phyloP scores from a whole-genome alignment of 495 filamentous ascomycete species.

The Parathielavia appendiculata region DNA sequence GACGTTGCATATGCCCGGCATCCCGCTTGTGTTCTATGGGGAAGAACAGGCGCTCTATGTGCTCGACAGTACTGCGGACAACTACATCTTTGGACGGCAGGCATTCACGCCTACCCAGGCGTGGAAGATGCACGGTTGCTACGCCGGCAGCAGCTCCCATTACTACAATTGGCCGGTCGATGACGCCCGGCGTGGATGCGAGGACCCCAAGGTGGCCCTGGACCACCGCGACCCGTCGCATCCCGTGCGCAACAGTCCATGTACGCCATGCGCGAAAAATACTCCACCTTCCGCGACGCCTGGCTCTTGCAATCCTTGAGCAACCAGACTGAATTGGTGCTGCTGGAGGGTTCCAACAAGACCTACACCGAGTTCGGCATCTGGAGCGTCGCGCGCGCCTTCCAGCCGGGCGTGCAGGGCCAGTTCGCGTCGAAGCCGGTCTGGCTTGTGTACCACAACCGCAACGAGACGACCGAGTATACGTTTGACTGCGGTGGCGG shows the following conservation, averaged over 20 bases:
- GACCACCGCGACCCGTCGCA: slow-evolving; percentile 70
- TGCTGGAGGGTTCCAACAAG: slow-evolving; percentile 51
- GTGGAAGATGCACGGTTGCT: slow-evolving; percentile 68
- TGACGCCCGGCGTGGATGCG: slow-evolving; percentile 50
- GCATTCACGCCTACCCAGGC: slow-evolving; percentile 61
- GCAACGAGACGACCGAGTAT: slow-evolving; percentile 52
- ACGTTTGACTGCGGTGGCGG: slow-evolving; percentile 57
- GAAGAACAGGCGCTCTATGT: slow-evolving; percentile 69
- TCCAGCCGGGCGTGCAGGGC: slow-evolving; percentile 49
- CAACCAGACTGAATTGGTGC: slow-evolving; percentile 52
- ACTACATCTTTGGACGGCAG: slow-evolving; percentile 68
- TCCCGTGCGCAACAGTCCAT: slow-evolving; percentile 60
- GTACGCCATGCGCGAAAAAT: slow-evolving; percentile 58
- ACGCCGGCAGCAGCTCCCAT: too few relatives aligned
- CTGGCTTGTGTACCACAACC: slow-evolving; percentile 66
- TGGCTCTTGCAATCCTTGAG: too few relatives aligned
- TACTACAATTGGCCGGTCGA: slow-evolving; percentile 58
- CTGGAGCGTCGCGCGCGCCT: slow-evolving; percentile 59
- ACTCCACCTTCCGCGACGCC: too few relatives aligned
- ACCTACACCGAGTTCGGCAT: slow-evolving; percentile 62
- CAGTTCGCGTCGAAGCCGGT: slow-evolving; percentile 49
- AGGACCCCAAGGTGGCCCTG: slow-evolving; percentile 52
- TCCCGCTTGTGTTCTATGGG: slow-evolving; percentile 61
- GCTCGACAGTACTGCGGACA: slow-evolving; percentile 61
- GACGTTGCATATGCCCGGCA: slow-evolving; percentile 62